Percentiles rank a stretch among this genome's conserved stretches.
Conservation (phyloP, 2,329 filamentous ascomycete genomes). For the Rutstroemia sydowiana region DNA sequence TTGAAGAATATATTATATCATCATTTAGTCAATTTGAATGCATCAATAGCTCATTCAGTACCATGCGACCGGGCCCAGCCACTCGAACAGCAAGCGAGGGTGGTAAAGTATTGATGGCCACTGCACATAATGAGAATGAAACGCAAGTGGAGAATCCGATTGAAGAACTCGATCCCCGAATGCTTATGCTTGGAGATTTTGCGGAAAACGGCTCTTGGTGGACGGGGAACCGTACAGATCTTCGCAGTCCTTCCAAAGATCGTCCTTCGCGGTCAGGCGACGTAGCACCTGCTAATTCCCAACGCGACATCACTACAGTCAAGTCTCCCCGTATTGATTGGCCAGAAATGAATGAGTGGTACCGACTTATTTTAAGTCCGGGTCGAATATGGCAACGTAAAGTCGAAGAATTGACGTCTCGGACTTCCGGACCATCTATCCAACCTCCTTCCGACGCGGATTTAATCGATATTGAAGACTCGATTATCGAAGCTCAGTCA, state of each 20-base stretch:
- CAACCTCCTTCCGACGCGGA: conserved; percentile 18
- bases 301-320: conserved; percentile 40
- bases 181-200: conserved; percentile 65
- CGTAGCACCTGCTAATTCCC: conserved; percentile 17
- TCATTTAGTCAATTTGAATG: conserved; percentile 63
- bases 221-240: conserved; percentile 50
- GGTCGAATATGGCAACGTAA: conserved; percentile 58
- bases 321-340: conserved; percentile 69
- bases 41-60: conserved; percentile 70
- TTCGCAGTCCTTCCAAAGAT: conserved; percentile 31
- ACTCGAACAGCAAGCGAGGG: conserved; percentile 25
- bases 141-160: conserved; percentile 29
- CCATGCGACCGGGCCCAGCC: conserved; percentile 36
- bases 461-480: conserved; percentile 40
- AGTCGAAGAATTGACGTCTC: conserved; percentile 45
- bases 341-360: conserved; percentile 66
- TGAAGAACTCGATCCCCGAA: conserved; percentile 65
- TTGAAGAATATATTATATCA: conserved; percentile 70
- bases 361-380: conserved; percentile 59
- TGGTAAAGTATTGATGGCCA: conserved; percentile 18
- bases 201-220: conserved; percentile 81
- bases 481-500: conserved; percentile 54
- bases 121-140: conserved; percentile 27
- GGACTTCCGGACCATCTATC: conserved; percentile 12
- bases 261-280: conserved; percentile 23